A percentile compares a stretch with the other conserved stretches of the same genome.
Evolutionary conservation across 306 rosid genomes (phyloP).

Genomic region (Mimosa bimucronata): DNA sequence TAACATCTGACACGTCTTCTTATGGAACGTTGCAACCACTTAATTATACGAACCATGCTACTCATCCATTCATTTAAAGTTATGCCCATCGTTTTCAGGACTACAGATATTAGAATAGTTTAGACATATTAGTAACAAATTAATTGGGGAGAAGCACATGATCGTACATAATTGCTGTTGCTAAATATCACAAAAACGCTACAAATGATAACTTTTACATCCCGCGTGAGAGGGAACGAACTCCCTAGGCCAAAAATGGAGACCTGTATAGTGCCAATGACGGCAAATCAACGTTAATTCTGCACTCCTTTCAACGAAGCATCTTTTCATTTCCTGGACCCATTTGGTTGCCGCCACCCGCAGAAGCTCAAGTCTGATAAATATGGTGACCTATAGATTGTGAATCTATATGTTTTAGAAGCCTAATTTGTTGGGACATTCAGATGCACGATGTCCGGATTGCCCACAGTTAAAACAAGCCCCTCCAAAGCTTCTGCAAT

Average conservation of each 20-base stretch:
- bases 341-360: conserved; percentile 37
- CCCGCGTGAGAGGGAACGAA: conserved; percentile 6
- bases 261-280: conserved; percentile 29
- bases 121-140: conserved; percentile 1
- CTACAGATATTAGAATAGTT: conserved; percentile 27
- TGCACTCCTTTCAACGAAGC: conserved; percentile 36
- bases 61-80: conserved; percentile 28
- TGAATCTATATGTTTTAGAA: conserved; percentile 41
- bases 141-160: conserved; percentile 26
- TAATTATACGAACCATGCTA: not conserved
- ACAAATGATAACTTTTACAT: conserved; percentile 21
- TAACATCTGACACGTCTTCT: too few species aligned
- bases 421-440: conserved; percentile 73
- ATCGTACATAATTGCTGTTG: conserved; percentile 19
- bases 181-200: conserved; percentile 11
- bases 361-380: conserved; percentile 41
- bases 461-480: conserved; percentile 89
- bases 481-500: conserved; percentile 79
- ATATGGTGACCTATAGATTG: conserved; percentile 26
- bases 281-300: conserved; percentile 36
- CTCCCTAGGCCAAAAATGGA: conserved; percentile 17
- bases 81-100: conserved; percentile 21
- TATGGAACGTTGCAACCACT: too few species aligned
- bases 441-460: conserved; percentile 91
- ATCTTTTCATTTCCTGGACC: conserved; percentile 38